These are phyloP conservation scores for Rhizophlyctis rosea DNA, from an alignment of 192 early-diverging fungal genomes.

Conservation along the genomic window DNA sequence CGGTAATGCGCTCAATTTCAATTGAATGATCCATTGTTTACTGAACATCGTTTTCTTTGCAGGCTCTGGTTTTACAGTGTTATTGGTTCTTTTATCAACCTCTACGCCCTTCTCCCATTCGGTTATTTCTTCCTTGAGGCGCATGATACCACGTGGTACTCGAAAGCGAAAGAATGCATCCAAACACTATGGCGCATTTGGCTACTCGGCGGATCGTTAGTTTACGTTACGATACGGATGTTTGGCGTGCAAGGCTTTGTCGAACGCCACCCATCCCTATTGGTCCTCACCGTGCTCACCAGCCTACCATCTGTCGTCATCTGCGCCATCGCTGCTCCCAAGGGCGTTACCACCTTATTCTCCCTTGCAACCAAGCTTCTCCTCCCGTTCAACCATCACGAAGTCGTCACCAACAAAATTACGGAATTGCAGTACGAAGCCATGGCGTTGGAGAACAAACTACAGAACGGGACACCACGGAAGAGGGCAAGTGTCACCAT, in stretches of 20 bases:
- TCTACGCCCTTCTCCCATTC: constrained; percentile 28
- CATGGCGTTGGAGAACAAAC: constrained; percentile 25
- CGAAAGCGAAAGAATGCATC: constrained; percentile 22
- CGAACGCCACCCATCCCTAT: constrained; percentile 22
- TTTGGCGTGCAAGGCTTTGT: constrained; percentile 20
- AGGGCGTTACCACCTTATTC: constrained; percentile 13
- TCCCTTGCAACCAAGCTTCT: background rate
- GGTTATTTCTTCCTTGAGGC: constrained; percentile 29
- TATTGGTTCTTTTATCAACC: constrained; percentile 10
- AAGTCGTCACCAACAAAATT: background rate
- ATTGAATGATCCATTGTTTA: background rate
- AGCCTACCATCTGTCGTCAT: constrained; percentile 18
- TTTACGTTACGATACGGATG: constrained; percentile 12
- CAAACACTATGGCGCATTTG: constrained; percentile 15
- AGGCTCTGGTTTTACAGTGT: constrained; percentile 27
- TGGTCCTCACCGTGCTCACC: constrained; percentile 24
- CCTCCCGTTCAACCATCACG: constrained; percentile 18
- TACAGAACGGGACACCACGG: constrained; percentile 6
- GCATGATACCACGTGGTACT: constrained; percentile 13
- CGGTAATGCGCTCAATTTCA: constrained; percentile 7
- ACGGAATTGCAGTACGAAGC: constrained; percentile 23
- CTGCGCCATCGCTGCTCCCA: constrained; percentile 12
- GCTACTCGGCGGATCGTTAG: constrained; percentile 15
- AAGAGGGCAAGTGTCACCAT: background rate
- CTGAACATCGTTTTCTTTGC: too few species aligned